Base-by-base conservation (phyloP, 2,329 filamentous ascomycete species). In the Alternaria panax region DNA sequence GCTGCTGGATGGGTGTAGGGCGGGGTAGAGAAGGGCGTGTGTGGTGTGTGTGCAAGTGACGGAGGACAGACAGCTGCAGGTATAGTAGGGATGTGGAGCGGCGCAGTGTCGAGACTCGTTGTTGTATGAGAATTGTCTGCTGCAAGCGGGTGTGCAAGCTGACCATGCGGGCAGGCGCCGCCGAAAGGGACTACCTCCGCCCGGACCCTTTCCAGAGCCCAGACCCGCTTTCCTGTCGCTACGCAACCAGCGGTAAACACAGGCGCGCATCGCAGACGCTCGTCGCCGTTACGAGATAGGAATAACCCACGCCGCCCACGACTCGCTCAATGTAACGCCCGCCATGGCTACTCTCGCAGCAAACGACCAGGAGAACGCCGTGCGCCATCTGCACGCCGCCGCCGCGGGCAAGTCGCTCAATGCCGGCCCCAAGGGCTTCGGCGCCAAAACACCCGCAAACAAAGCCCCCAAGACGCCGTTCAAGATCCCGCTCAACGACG, bases 361-460 rank as follows among this genome's bases (percentile, higher is more conserved):
- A 76, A 87, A 88, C 70, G 91, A 97, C 79, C 92, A 97, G 81
- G 93, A 97, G 80, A 97, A 97, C 79, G 81, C 92, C 77, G 86
- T 92, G 71, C 88, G 92, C 75, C 86, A 85, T 66, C 90, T 90
- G 75, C 92, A 93, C 75, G 85, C 88, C 60, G 86, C 84, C 50
- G 88, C 88, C 24, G 86, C 88, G 14, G 84, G 87, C 16, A 97
- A 96, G 79, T 88, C 87, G 50, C 80, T 90, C 67, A 89, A 89
- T 74, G 90, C 92, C 67, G 83, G 85, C 72, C 76, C 80, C 59
- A 87, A 84, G 80, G 84, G 82, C 58, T 79, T 89, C 52, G 82
- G 84, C 59, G 87, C 91, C 55, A 96, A 94, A 80, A 97, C 93
- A 27, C 93, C 93, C 0, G 90, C 88, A 56, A 85, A 87, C 59